phyloP scores from a whole-genome alignment of 495 filamentous ascomycete species.

The Hapsidospora chrysogenum region DNA sequence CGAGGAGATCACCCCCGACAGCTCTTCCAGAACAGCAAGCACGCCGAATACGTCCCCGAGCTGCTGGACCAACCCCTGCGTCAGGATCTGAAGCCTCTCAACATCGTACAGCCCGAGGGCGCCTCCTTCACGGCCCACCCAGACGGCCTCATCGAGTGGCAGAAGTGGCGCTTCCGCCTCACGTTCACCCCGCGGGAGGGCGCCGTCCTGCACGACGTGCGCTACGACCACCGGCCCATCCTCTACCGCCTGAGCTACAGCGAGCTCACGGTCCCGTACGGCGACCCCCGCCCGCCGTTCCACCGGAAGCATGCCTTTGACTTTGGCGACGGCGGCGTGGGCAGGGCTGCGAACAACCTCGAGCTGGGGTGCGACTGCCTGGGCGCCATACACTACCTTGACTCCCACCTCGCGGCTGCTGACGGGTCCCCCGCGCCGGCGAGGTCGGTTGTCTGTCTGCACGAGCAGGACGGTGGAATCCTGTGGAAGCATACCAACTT shows the following conservation, averaged over 20 bases:
- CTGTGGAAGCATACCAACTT: slow-evolving; percentile 58
- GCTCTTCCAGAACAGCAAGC: slow-evolving; percentile 22
- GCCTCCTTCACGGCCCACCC: slow-evolving; percentile 30
- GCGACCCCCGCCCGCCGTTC: slow-evolving; percentile 47
- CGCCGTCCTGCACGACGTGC: slow-evolving; percentile 45
- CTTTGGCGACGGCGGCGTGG: slow-evolving; percentile 50
- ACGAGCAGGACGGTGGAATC: slow-evolving; percentile 53
- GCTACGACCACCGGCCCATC: slow-evolving; percentile 49
- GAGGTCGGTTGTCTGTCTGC: slow-evolving; percentile 50
- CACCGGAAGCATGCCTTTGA: slow-evolving; percentile 57
- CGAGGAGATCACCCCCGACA: slow-evolving; percentile 11
- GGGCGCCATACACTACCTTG: slow-evolving; percentile 48
- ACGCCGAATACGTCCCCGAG: slow-evolving; percentile 37
- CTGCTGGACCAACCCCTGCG: slow-evolving; percentile 23
- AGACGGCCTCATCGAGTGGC: slow-evolving; percentile 38
- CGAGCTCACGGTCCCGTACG: slow-evolving; percentile 57
- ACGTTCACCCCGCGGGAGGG: slow-evolving; percentile 51
- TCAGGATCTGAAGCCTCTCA: slow-evolving; percentile 32
- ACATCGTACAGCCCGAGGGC: slow-evolving; percentile 34
- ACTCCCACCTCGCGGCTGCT: slow-evolving; percentile 31
- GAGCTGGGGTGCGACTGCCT: slow-evolving; percentile 51
- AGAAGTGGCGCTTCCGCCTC: slow-evolving; percentile 52
- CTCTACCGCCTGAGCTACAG: slow-evolving; percentile 56
- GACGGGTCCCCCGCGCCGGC: slow-evolving; percentile 35
- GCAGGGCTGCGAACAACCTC: slow-evolving; percentile 49